phyloP scores from a whole-genome alignment of 129 eudicot genomes.

The Escallonia rubra region DNA sequence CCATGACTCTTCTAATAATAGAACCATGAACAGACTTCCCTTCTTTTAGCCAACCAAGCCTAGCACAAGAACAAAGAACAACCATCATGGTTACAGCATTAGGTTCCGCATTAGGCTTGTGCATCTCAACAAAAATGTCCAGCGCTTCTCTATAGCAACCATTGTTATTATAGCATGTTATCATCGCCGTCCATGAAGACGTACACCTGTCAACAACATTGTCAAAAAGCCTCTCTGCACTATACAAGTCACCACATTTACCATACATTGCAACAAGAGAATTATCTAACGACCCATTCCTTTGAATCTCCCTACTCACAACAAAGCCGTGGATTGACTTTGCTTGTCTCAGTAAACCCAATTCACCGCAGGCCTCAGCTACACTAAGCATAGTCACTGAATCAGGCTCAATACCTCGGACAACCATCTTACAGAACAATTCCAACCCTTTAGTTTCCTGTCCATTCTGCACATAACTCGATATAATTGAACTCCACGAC shows the following conservation, averaged over 20 bases:
- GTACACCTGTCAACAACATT: constrained; percentile 22
- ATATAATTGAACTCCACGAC: constrained; percentile 68
- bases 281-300: constrained; percentile 30
- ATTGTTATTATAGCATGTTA: constrained; percentile 62
- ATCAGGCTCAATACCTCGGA: constrained; percentile 49
- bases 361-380: constrained; percentile 63
- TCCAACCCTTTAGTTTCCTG: constrained; percentile 39
- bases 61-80: constrained; percentile 60
- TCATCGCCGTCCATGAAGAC: constrained; percentile 62
- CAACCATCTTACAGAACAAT: constrained; percentile 51
- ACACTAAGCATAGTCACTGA: constrained; percentile 54
- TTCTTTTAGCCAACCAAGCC: constrained; percentile 38
- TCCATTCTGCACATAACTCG: constrained; percentile 46
- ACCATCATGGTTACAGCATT: constrained; percentile 64
- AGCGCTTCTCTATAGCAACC: constrained; percentile 42
- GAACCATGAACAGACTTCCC: constrained; percentile 65
- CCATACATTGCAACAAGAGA: constrained; percentile 81
- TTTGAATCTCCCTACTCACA: constrained; percentile 31
- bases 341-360: constrained; percentile 45
- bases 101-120: constrained; percentile 32
- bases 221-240: constrained; percentile 39
- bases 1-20: constrained; percentile 33
- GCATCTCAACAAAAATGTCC: constrained; percentile 39
- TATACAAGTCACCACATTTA: constrained; percentile 56
- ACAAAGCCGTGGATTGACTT: constrained; percentile 60